A percentile compares a stretch with the other conserved stretches of the same genome.
These are phyloP conservation scores for Entomortierella beljakovae DNA, from an alignment of 192 early-diverging fungal genomes.

Conservation along the genomic window DNA sequence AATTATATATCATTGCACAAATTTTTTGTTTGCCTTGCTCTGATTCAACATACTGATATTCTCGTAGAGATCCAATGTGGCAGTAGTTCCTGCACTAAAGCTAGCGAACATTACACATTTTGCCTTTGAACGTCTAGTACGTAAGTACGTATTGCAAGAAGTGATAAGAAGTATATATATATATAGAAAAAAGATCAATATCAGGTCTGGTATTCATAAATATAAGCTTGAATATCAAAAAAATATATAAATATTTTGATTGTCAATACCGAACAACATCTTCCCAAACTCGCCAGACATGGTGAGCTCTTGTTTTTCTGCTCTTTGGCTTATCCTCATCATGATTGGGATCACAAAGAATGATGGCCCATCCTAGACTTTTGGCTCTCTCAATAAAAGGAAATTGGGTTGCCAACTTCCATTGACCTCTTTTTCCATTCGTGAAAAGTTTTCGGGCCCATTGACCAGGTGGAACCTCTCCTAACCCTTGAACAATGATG, in stretches of 20 bases:
- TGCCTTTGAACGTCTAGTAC: slow-evolving; percentile 10
- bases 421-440: slow-evolving; percentile 30
- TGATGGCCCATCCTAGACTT: slow-evolving; percentile 20
- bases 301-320: slow-evolving; percentile 5
- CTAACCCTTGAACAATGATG: slow-evolving; percentile 33
- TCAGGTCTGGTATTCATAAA: neutral
- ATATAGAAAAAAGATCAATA: neutral
- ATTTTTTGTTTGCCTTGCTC: neutral
- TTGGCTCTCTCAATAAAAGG: slow-evolving; percentile 28
- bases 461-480: slow-evolving; percentile 44
- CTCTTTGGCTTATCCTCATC: neutral
- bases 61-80: slow-evolving; percentile 17
- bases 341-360: slow-evolving; percentile 45
- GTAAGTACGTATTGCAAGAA: neutral
- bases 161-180: neutral
- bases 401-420: slow-evolving; percentile 23
- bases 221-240: neutral
- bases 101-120: slow-evolving; percentile 29
- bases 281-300: slow-evolving; percentile 44
- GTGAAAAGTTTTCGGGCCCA: slow-evolving; percentile 49
- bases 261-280: slow-evolving; percentile 28
- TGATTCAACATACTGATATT: slow-evolving; percentile 8
- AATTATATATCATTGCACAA: neutral
- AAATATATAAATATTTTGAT: too few species aligned
- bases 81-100: slow-evolving; percentile 36